Conservation (phyloP, 106 monocot genomes). For the Dendrobium officinale region DNA sequence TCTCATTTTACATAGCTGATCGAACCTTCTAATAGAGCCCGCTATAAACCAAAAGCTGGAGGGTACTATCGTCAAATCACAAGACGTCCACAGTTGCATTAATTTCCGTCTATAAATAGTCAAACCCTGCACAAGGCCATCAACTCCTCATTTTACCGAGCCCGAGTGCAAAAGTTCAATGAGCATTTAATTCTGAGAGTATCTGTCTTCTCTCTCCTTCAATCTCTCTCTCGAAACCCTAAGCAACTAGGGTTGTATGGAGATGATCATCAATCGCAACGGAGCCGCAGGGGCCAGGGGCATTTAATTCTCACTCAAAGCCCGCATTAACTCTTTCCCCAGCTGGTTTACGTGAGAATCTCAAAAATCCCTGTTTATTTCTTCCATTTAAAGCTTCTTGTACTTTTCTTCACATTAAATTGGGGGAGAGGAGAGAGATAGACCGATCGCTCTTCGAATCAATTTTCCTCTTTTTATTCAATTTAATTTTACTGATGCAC, state of each 20-base stretch:
- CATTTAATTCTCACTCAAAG: background rate
- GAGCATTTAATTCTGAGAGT: background rate
- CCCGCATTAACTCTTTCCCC: slow-evolving; percentile 4
- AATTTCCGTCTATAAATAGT: slow-evolving; percentile 11
- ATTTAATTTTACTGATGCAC: background rate
- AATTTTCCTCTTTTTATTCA: background rate
- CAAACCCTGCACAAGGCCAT: background rate
- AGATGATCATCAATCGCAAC: slow-evolving; percentile 12
- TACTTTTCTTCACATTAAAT: background rate
- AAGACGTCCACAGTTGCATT: background rate
- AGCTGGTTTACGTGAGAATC: slow-evolving; percentile 10
- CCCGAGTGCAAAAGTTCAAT: background rate
- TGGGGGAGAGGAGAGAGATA: background rate
- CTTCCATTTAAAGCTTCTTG: slow-evolving; percentile 3
- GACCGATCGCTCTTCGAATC: background rate
- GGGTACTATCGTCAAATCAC: background rate
- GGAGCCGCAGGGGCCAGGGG: slow-evolving; percentile 6
- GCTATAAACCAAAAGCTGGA: background rate
- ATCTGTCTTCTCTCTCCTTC: background rate
- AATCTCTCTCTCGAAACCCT: background rate
- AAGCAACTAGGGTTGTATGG: background rate
- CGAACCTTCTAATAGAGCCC: too few relatives aligned
- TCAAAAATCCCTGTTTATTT: slow-evolving; percentile 10
- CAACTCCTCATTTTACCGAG: background rate
- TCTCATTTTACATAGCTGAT: background rate